Evolutionary conservation across 345 rosid genomes (phyloP), one percentile per base, ranked within the genome.

Genomic region (Arabidopsis thaliana): DNA sequence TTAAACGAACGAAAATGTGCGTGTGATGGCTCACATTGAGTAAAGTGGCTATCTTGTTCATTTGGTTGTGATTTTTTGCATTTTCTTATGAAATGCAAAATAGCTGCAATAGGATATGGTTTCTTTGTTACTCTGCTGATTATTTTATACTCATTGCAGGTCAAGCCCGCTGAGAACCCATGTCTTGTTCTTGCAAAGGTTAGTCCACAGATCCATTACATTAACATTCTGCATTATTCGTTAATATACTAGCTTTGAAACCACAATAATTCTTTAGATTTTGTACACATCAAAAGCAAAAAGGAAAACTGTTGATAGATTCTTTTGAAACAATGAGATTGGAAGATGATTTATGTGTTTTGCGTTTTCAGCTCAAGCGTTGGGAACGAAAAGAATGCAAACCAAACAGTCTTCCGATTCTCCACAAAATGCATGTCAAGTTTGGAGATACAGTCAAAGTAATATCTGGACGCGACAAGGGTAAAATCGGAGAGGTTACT

Each of bases 361-460:
- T 72, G 8, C n/a, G 20, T 25, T 25, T 40, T 52, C 91, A 91
- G 97, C 83, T 91, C 40, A 94, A 91, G 80, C 87, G 80, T 44
- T 91, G 97, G 99, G 97, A 94, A 79, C 83, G 92, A 14, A 91
- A 87, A 80, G 73, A 94, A 65, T 91, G 99, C 72, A 91, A 94
- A 78, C 92, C 93, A 45, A 94, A 94, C 82, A 87, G 96, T 79
- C 97, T 91, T 74, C 98, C 97, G 0, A 30, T 89, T 77, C 75
- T 95, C 38, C 96, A 90, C 65, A 95, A 87, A 78, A 91, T 95
- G 96, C 97, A 91, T 59, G 96, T 95, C 72, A 91, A 89, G 84
- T 25, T 89, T 23, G 99, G 99, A 42, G 97, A 94, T 69, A 86
- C 92, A 3, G 90, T 94, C 62, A 84, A 91, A 83, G 87, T 91